Evolutionary conservation across 2,329 filamentous ascomycete genomes (phyloP), one percentile per base, ranked within the genome.

Genomic region (Aotearoamyces nothofagi): DNA sequence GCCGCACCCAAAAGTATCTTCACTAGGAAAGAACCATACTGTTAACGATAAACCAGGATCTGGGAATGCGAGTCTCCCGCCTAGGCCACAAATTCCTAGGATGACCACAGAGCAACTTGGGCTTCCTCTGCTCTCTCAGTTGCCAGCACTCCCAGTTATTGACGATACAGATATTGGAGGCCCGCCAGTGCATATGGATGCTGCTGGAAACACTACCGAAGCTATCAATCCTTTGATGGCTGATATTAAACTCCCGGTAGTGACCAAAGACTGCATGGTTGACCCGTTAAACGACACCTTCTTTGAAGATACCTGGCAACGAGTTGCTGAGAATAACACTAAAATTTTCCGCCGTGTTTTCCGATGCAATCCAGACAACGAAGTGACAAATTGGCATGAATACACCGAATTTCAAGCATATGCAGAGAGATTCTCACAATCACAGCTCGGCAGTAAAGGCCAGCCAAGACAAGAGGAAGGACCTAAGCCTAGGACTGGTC

Each of bases 361-460:
- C 60, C 75, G 86, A 26, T 94, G 86, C 53, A 92, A 92, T 80
- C 90, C 90, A 1, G 90, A 98, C 50, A 94, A 76, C 29, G 83
- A 94, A 47, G 90, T 93, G 15, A 77, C 73, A 38, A 87, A 79
- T 24, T 98, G 90, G 90, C 75, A 79, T 40, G 80, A 92, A 38
- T 98, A 98, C 54, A 42, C 32, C 5, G 45, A 49, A 22, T 47
- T 41, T 27, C 37, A 69, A 30, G 66, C 73, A 4, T 96, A 94
- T 49, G 65, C 67, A 11, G 72, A 78, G 40, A 69, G 74, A 25
- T 94, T 98, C 58, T 67, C 33, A 50, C 57, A 16, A 56, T 15
- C 49, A 47, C 17, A 60, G 55, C 39, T 39, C 13, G 44, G 39
- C 14, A 32, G 26, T 11, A 50, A 51, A 28, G 51, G 42, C 27